Percentiles rank a stretch among this genome's conserved stretches.
Evolutionary conservation across 805 yeast genomes (phyloP).

Genomic region (Kluyveromyces starmeri): DNA sequence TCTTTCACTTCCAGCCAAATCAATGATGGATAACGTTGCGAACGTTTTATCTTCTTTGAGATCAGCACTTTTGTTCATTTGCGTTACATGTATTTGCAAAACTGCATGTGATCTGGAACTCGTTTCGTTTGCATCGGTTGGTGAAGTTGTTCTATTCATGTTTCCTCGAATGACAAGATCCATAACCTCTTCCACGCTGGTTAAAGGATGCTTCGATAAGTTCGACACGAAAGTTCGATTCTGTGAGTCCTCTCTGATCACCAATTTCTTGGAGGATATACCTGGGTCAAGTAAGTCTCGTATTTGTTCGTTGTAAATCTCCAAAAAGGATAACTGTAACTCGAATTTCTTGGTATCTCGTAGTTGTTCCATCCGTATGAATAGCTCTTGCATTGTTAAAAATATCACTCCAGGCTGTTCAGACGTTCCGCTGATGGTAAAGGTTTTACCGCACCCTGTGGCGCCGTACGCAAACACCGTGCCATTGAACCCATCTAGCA

Average conservation of each 20-base stretch:
- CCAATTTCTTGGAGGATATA: slow-evolving; percentile 36
- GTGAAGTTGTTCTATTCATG: slow-evolving; percentile 66
- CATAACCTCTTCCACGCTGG: slow-evolving; percentile 64
- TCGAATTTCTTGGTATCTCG: slow-evolving; percentile 50
- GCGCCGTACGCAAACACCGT: slow-evolving; percentile 96
- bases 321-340: slow-evolving; percentile 64
- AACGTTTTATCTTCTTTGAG: slow-evolving; percentile 58
- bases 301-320: slow-evolving; percentile 86
- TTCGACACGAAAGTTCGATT: slow-evolving; percentile 60
- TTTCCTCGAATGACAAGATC: slow-evolving; percentile 68
- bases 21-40: slow-evolving; percentile 81
- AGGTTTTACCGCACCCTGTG: slow-evolving; percentile 97
- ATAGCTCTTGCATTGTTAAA: slow-evolving; percentile 69
- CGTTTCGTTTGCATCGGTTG: slow-evolving; percentile 85
- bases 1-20: slow-evolving; percentile 90
- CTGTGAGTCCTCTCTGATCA: slow-evolving; percentile 63
- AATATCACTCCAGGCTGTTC: slow-evolving; percentile 73
- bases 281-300: slow-evolving; percentile 66
- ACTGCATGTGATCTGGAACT: slow-evolving; percentile 94
- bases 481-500: slow-evolving; percentile 79
- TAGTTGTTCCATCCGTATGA: slow-evolving; percentile 46
- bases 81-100: slow-evolving; percentile 65
- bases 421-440: slow-evolving; percentile 73
- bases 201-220: slow-evolving; percentile 53
- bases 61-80: slow-evolving; percentile 46